These are phyloP conservation scores for Quillaja saponaria DNA, from an alignment of 306 rosid genomes.

Conservation along the genomic window DNA sequence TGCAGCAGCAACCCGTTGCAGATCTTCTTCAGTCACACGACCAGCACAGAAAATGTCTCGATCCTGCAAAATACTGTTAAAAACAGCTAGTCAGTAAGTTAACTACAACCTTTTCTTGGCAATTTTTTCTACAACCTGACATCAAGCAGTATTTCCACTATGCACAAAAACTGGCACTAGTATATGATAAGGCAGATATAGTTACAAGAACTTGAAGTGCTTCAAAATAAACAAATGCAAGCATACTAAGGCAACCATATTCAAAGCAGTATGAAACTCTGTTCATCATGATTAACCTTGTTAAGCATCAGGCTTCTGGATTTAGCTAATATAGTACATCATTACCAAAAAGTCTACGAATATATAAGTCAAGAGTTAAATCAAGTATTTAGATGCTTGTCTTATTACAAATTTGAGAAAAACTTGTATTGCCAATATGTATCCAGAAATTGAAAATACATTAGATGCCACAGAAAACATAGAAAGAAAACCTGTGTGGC, in stretches of 20 bases:
- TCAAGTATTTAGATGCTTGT: no score
- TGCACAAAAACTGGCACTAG: neutral
- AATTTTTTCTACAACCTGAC: neutral
- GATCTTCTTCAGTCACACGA: slow-evolving; percentile 95
- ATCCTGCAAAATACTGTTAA: slow-evolving; percentile 98
- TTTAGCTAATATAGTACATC: no score
- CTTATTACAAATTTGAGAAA: slow-evolving; percentile 1
- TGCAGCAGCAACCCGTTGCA: slow-evolving; percentile 91
- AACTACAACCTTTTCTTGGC: neutral
- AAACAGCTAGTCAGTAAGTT: neutral
- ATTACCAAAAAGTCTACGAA: no score
- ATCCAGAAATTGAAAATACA: slow-evolving; percentile 17
- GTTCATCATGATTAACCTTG: no score
- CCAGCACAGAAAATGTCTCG: slow-evolving; percentile 99
- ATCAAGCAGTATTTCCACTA: neutral
- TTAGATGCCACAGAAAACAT: neutral
- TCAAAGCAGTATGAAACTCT: no score
- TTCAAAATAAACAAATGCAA: no score
- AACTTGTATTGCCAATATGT: slow-evolving; percentile 3
- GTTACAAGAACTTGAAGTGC: neutral
- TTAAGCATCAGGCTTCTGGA: no score
- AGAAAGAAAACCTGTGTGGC: slow-evolving; percentile 76
- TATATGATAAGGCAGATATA: neutral
- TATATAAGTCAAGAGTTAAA: no score
- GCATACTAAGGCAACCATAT: no score